Evolutionary conservation across 768 basidiomycete genomes (phyloP).

Genomic region (Podaxis sp.): DNA sequence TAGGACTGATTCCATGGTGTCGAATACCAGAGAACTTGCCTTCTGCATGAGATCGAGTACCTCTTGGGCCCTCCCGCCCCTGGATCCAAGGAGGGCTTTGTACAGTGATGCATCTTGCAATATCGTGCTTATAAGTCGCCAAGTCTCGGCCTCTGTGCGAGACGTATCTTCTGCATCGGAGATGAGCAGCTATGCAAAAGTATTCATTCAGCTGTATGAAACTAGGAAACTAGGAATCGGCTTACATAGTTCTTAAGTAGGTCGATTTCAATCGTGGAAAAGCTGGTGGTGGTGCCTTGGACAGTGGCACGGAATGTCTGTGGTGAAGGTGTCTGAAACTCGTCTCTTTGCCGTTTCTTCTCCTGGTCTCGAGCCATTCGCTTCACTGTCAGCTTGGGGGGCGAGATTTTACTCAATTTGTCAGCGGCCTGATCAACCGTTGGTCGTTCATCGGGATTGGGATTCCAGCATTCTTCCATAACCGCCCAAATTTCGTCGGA

Average conservation of each 20-base stretch:
- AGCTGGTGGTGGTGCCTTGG: not conserved
- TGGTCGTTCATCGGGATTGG: constrained; percentile 22
- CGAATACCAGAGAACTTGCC: not conserved
- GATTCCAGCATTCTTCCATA: constrained; percentile 26
- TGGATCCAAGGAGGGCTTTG: not conserved
- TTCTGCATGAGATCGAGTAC: not conserved
- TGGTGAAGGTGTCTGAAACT: not conserved
- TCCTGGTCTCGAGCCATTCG: not conserved
- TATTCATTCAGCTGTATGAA: not conserved
- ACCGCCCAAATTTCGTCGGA: constrained; percentile 23
- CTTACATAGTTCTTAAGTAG: not conserved
- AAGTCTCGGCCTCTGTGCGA: not conserved
- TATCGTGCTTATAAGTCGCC: not conserved
- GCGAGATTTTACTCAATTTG: not conserved
- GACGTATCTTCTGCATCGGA: not conserved
- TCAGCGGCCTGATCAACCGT: constrained; percentile 4
- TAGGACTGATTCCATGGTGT: no score
- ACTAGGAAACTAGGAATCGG: not conserved
- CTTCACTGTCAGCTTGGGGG: not conserved
- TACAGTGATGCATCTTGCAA: not conserved
- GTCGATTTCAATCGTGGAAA: not conserved
- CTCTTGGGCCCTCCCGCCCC: not conserved
- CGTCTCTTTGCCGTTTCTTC: not conserved
- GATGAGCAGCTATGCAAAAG: not conserved
- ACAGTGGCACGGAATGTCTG: not conserved